Conservation (phyloP, 257 asterid species). For the Petunia axillaris region DNA sequence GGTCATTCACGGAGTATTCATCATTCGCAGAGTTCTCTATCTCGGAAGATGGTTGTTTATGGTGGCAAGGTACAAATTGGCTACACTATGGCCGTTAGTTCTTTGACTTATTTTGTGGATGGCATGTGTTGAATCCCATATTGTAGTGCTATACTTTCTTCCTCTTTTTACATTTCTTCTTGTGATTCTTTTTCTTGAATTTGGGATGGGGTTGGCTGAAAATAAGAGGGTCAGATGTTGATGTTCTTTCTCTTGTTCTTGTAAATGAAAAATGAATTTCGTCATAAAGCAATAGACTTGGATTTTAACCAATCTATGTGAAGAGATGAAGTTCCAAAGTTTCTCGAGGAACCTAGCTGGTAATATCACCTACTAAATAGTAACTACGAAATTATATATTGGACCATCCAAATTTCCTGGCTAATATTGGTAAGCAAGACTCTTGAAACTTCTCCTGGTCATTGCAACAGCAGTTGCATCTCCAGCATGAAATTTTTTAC, state of each 20-base stretch:
- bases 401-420: neutral
- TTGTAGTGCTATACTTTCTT: neutral
- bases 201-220: neutral
- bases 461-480: neutral
- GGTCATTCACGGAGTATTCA: neutral
- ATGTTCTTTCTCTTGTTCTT: neutral
- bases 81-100: neutral
- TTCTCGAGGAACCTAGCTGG: neutral
- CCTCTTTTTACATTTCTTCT: too few relatives aligned
- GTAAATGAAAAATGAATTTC: neutral
- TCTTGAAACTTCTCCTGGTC: neutral
- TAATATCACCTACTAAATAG: neutral
- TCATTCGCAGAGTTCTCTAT: constrained; percentile 34
- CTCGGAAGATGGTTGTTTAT: constrained; percentile 50
- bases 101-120: constrained; percentile 6
- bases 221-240: neutral
- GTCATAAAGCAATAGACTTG: neutral
- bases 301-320: neutral
- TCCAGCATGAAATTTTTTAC: neutral
- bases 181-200: too few relatives aligned
- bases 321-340: neutral
- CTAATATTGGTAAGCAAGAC: neutral
- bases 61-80: constrained; percentile 55
- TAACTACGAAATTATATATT: neutral
- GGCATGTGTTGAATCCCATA: neutral